Evolutionary conservation across 176 grass and related monocot species (phyloP).

Genomic region (Saccharum officinarum): DNA sequence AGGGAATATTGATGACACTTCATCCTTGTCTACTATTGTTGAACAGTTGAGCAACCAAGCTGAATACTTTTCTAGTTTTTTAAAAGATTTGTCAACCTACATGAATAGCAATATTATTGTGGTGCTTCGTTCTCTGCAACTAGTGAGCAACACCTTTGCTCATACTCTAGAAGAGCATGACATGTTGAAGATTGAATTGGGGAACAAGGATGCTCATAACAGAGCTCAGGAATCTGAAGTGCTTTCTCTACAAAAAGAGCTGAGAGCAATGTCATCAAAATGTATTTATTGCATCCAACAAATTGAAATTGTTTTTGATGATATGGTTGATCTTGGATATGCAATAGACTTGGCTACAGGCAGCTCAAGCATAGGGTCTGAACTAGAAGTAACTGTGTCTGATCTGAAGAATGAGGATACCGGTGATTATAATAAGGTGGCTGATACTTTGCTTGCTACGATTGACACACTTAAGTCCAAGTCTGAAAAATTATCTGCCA

Average conservation of each 20-base stretch:
- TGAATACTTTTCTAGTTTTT: slow-evolving; percentile 42
- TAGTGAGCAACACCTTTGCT: slow-evolving; percentile 54
- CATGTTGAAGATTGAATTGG: slow-evolving; percentile 66
- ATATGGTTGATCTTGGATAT: slow-evolving; percentile 38
- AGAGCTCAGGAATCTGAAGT: slow-evolving; percentile 68
- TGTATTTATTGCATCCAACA: slow-evolving; percentile 58
- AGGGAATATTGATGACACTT: slow-evolving; percentile 43
- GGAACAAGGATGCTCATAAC: slow-evolving; percentile 52
- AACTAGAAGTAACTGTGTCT: slow-evolving; percentile 35
- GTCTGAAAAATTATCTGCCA: slow-evolving; percentile 30
- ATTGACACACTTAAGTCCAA: slow-evolving; percentile 45
- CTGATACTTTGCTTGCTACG: slow-evolving; percentile 50
- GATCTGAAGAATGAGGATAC: slow-evolving; percentile 42
- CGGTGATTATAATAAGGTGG: slow-evolving; percentile 41
- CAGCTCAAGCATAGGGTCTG: slow-evolving; percentile 37
- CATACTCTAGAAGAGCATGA: slow-evolving; percentile 61
- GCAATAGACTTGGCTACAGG: slow-evolving; percentile 43
- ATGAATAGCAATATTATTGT: slow-evolving; percentile 57
- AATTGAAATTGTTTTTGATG: slow-evolving; percentile 45
- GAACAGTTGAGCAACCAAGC: slow-evolving; percentile 59
- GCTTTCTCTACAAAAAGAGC: slow-evolving; percentile 49
- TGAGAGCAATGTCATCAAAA: slow-evolving; percentile 58
- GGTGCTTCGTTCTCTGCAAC: slow-evolving; percentile 56
- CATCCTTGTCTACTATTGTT: slow-evolving; percentile 59
- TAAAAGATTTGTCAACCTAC: slow-evolving; percentile 65